Evolutionary conservation across 805 yeast species (phyloP), one percentile per base, ranked within the genome.

Genomic region (Lachancea meyersii): DNA sequence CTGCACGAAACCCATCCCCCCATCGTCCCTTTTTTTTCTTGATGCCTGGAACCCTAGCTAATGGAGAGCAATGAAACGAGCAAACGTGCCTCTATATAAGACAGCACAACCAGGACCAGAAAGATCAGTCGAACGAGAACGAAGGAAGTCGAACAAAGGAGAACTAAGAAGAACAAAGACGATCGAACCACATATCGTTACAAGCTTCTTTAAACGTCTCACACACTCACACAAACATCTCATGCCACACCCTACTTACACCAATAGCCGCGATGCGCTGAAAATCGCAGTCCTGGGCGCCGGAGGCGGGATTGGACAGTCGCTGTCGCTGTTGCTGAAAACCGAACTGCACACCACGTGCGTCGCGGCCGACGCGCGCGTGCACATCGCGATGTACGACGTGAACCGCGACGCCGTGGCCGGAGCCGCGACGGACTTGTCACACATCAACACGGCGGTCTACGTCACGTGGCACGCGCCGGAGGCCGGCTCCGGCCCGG

Each of bases 281-380:
- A 87, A 86, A 72, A 94, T 86, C 41, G 76, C 95, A 44, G 88
- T 87, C 47, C 73, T 82, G 41, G 96, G 96, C 51, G 96, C 96
- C 45, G 88, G 91, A 42, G 95, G 95, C 55, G 96, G 96, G 48
- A 87, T 87, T 60, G 96, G 96, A 43, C 96, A 88, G 72, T 94
- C 96, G 33, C 73, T 87, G 48, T 86, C 95, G 11, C 76, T 88
- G 43, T 73, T 87, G 49, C 71, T 87, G 54, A 87, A 87, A 66
- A 69, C 86, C 1, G 60, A 57, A 38, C 38, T 58, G 20, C 44
- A 38, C 10, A 47, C 77, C 79, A 54, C 78, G 77, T 31, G 70
- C 72, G n/a, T 32, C 20, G 37, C 42, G 13, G 35, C 33, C 18
- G 26, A 24, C 32, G 8, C 37, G 3, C 16, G 32, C 19, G 48